Evolutionary conservation across 306 rosid genomes (phyloP).

Genomic region (Rosa lucieae): DNA sequence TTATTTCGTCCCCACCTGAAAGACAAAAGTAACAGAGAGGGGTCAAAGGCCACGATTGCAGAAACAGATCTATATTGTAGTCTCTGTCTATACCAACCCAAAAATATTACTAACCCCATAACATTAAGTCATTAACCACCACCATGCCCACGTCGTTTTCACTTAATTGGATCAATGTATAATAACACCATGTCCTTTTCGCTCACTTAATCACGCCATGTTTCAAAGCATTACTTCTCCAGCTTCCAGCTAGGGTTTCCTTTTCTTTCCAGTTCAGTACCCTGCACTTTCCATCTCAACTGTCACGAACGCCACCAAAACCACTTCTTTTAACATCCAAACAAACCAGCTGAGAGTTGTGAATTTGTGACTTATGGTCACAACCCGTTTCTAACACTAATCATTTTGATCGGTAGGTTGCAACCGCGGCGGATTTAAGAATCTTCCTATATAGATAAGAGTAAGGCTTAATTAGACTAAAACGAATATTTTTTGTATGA

Average conservation of each 20-base stretch:
- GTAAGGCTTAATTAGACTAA: background rate
- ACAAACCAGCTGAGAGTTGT: background rate
- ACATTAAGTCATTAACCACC: background rate
- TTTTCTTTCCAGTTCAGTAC: background rate
- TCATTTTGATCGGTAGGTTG: background rate
- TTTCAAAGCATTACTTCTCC: slow-evolving; percentile 16
- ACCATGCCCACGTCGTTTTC: slow-evolving; percentile 12
- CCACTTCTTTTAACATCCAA: background rate
- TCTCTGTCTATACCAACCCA: slow-evolving; percentile 28
- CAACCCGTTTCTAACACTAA: background rate
- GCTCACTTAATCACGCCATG: background rate
- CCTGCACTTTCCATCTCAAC: background rate
- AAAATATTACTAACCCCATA: slow-evolving; percentile 13
- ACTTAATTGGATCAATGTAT: background rate
- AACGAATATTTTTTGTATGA: background rate
- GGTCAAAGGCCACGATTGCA: slow-evolving; percentile 23
- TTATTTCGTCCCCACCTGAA: background rate
- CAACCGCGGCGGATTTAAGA: background rate
- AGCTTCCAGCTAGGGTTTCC: background rate
- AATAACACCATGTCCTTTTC: slow-evolving; percentile 32
- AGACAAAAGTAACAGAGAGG: slow-evolving; percentile 6
- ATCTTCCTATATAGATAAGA: background rate
- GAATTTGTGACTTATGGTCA: background rate
- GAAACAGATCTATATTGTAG: background rate
- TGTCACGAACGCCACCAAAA: background rate